Evolutionary conservation across 352 stramenopile species (phyloP).

Genomic region (Globisporangium iwayamae): DNA sequence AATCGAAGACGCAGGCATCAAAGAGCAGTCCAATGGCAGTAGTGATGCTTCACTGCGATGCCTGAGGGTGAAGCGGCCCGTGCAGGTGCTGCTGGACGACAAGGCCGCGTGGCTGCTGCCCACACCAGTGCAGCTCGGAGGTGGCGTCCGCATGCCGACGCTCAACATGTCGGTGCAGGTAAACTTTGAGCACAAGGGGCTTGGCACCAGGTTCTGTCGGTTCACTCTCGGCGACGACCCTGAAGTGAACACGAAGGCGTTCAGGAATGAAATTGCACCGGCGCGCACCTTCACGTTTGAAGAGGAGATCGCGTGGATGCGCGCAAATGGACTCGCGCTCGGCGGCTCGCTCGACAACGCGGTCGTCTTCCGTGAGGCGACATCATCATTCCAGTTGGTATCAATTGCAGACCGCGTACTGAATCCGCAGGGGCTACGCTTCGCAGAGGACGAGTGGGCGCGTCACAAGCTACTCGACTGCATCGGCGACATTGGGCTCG

Average conservation of each 20-base stretch:
- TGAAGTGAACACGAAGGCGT: conserved; percentile 23
- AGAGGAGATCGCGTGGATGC: conserved; percentile 65
- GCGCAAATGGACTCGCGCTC: conserved; percentile 38
- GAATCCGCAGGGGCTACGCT: conserved; percentile 52
- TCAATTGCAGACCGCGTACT: conserved; percentile 18
- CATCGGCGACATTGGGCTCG: conserved; percentile 57
- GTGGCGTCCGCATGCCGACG: conserved; percentile 21
- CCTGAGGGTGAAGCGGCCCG: conserved; percentile 38
- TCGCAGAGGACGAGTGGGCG: conserved; percentile 53
- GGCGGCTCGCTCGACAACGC: conserved; percentile 66
- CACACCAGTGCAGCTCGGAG: conserved; percentile 23
- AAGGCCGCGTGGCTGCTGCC: conserved; percentile 67
- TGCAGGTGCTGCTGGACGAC: conserved; percentile 60
- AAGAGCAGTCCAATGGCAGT: conserved; percentile 18
- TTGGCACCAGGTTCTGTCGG: conserved; percentile 39
- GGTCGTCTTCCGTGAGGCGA: conserved; percentile 43
- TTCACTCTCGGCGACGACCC: conserved; percentile 36
- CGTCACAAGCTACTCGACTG: conserved; percentile 77
- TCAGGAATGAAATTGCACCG: conserved; percentile 36
- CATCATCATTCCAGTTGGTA: not conserved
- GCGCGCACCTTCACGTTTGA: conserved; percentile 75
- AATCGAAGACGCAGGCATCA: conserved; percentile 34
- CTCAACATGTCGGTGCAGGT: conserved; percentile 62
- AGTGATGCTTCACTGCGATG: conserved; percentile 17
- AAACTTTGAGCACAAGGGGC: conserved; percentile 61